These are phyloP conservation scores for Mollisia scopiformis DNA, from an alignment of 2,329 filamentous ascomycete genomes.

Conservation along the genomic window DNA sequence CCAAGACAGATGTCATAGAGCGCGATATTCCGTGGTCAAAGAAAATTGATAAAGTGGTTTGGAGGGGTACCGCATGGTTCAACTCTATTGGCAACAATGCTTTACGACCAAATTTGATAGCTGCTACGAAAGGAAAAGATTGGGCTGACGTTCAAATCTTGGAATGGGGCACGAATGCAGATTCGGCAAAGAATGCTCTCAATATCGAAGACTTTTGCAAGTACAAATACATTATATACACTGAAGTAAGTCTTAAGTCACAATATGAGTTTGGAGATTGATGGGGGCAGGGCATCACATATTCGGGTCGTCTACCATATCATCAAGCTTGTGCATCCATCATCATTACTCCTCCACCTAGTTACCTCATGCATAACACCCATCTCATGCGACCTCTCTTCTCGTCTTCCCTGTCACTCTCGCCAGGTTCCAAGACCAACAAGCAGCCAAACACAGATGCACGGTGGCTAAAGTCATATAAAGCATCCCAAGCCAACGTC, in stretches of 20 bases:
- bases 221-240: conserved; percentile 55
- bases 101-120: conserved; percentile 28
- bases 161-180: conserved; percentile 25
- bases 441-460: conserved; percentile 17
- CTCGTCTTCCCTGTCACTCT: conserved; percentile 36
- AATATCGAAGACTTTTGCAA: conserved; percentile 53
- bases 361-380: conserved; percentile 53
- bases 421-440: conserved; percentile 9
- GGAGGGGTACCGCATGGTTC: conserved; percentile 56
- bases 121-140: conserved; percentile 33
- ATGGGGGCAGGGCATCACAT: conserved; percentile 46
- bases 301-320: conserved; percentile 54
- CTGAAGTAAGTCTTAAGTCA: conserved; percentile 40
- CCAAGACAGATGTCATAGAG: conserved; percentile 44
- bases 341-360: conserved; percentile 49
- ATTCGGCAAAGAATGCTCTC: conserved; percentile 48
- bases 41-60: conserved; percentile 49
- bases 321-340: conserved; percentile 54
- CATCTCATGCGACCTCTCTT: conserved; percentile 51
- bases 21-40: conserved; percentile 24
- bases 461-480: conserved; percentile 44
- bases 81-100: conserved; percentile 36
- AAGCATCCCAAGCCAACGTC: conserved; percentile 45
- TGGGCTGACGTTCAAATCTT: conserved; percentile 55
- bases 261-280: not conserved